Percentiles rank a stretch among this genome's conserved stretches.
Evolutionary conservation across 2,329 filamentous ascomycete genomes (phyloP).

Genomic region (Xylariaceae sp.): DNA sequence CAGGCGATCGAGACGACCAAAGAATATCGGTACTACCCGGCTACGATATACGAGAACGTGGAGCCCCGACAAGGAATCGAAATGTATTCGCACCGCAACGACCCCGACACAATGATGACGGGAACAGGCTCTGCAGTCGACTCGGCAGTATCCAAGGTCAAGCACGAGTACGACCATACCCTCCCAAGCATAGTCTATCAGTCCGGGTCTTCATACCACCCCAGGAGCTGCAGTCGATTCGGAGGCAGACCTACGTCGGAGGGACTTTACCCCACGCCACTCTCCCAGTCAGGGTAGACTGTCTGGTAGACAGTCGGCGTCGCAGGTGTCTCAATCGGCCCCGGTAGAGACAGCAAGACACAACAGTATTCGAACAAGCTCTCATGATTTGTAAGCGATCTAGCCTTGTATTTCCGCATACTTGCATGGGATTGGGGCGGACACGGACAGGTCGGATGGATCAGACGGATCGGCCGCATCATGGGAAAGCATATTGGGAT

Average conservation of each 20-base stretch:
- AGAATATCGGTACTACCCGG: slow-evolving; percentile 51
- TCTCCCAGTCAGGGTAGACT: slow-evolving; percentile 40
- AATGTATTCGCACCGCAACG: slow-evolving; percentile 40
- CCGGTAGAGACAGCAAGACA: slow-evolving; percentile 10
- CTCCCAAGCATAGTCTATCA: slow-evolving; percentile 47
- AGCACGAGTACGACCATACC: slow-evolving; percentile 43
- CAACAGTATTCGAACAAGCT: slow-evolving; percentile 3
- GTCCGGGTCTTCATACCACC: slow-evolving; percentile 35
- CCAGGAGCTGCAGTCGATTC: slow-evolving; percentile 43
- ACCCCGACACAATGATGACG: slow-evolving; percentile 27
- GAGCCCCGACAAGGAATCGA: slow-evolving; percentile 43
- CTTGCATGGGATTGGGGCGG: too few relatives aligned
- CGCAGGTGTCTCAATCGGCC: too few relatives aligned
- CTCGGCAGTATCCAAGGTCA: slow-evolving; percentile 38
- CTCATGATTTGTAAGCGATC: slow-evolving; percentile 11
- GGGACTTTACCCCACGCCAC: slow-evolving; percentile 51
- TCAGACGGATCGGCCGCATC: slow-evolving; percentile 17
- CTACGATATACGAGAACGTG: slow-evolving; percentile 44
- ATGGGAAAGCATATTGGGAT: slow-evolving; percentile 27
- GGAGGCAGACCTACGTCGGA: slow-evolving; percentile 47
- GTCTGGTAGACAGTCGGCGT: too few relatives aligned
- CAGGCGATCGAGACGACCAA: slow-evolving; percentile 45
- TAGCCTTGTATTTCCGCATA: slow-evolving; percentile 14
- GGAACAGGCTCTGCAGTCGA: slow-evolving; percentile 30
- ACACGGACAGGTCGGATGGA: too few relatives aligned